These are phyloP conservation scores for Chrysoporthe cubensis DNA, from an alignment of 2,329 filamentous ascomycete species.

Conservation along the genomic window DNA sequence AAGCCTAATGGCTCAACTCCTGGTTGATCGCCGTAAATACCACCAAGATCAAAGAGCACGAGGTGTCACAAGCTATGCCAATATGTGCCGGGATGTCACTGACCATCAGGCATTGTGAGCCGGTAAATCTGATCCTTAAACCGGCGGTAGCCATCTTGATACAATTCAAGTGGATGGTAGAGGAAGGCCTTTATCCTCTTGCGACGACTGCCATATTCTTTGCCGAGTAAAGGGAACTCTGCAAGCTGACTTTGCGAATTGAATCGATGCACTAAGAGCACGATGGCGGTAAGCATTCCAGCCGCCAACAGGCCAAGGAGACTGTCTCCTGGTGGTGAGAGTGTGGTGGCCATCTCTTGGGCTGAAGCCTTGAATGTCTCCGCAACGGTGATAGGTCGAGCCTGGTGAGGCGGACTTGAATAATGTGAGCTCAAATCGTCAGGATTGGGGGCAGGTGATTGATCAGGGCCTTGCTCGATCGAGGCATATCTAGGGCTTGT, in stretches of 20 bases:
- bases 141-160: constrained; percentile 19
- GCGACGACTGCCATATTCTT: constrained; percentile 19
- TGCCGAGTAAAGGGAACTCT: constrained; percentile 19
- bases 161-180: constrained; percentile 11
- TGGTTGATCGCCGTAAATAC: background rate
- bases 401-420: background rate
- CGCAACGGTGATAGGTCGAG: background rate
- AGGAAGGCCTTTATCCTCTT: constrained; percentile 20
- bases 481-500: too few relatives aligned
- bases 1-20: background rate
- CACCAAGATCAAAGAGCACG: background rate
- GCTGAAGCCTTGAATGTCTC: background rate
- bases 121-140: constrained; percentile 26
- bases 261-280: background rate
- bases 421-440: background rate
- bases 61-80: background rate
- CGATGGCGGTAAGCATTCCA: background rate
- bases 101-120: constrained; percentile 23
- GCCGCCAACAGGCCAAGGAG: background rate
- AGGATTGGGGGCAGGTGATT: too few relatives aligned
- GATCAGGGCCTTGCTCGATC: too few relatives aligned
- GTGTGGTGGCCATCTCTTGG: background rate
- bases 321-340: background rate
- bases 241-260: background rate
- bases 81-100: background rate